Percentiles rank a stretch among this genome's conserved stretches.
These are phyloP conservation scores for Mortierella sp. DNA, from an alignment of 371 early-diverging fungal species.

Conservation along the genomic window DNA sequence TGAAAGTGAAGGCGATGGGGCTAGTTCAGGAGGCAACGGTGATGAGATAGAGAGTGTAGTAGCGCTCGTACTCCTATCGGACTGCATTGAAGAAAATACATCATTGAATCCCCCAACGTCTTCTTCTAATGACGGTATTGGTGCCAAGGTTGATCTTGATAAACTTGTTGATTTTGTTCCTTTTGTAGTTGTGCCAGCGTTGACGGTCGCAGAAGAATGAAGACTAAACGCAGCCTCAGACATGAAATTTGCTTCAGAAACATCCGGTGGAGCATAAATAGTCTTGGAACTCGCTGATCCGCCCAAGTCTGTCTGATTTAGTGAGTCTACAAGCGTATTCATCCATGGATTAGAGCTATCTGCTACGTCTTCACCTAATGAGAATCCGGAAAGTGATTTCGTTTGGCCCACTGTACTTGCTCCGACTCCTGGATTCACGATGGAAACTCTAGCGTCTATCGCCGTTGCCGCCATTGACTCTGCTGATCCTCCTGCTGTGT, in stretches of 20 bases:
- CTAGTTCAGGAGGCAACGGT: neutral
- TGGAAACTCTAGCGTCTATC: neutral
- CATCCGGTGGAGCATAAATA: conserved; percentile 43
- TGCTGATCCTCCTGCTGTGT: neutral
- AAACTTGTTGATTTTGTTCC: conserved; percentile 1
- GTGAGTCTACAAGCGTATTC: conserved; percentile 39
- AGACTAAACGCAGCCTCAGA: conserved; percentile 22
- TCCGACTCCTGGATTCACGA: conserved; percentile 18
- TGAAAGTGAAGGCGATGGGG: neutral
- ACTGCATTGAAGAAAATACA: conserved; percentile 14
- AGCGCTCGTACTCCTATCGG: conserved; percentile 3
- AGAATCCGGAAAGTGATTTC: conserved; percentile 32
- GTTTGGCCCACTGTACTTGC: conserved; percentile 11
- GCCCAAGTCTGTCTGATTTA: conserved; percentile 25
- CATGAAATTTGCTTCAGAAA: neutral
- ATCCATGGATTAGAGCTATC: conserved; percentile 51
- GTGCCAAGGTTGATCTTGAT: neutral
- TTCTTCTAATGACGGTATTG: conserved; percentile 28
- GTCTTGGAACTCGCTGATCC: neutral
- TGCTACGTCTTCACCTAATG: conserved; percentile 46
- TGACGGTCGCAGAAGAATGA: neutral
- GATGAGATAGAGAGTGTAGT: neutral
- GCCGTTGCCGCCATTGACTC: neutral
- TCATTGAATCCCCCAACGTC: conserved; percentile 43
- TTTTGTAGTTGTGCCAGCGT: neutral